A percentile compares a stretch with the other conserved stretches of the same genome.
Conservation (phyloP, 148 eudicot genomes). For the Persicaria maculosa region DNA sequence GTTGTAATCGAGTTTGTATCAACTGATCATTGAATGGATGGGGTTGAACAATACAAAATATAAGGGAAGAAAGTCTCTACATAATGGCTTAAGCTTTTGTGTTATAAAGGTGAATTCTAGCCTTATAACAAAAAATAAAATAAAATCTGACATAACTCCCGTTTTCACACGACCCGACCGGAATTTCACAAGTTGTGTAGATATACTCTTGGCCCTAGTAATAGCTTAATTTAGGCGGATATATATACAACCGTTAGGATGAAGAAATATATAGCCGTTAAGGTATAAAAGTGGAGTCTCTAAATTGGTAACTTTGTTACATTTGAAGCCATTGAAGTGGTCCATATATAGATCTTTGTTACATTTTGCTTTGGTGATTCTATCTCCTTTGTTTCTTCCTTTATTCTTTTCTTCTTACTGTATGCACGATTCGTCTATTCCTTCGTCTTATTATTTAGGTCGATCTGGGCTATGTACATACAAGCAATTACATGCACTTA, state of each 20-base stretch:
- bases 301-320: background rate
- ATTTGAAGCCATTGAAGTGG: background rate
- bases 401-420: background rate
- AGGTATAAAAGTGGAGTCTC: background rate
- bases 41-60: too few relatives aligned
- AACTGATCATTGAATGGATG: too few relatives aligned
- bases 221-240: background rate
- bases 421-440: background rate
- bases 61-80: too few relatives aligned
- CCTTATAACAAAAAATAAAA: too few relatives aligned
- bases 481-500: too few relatives aligned
- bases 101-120: accelerated
- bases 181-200: too few relatives aligned
- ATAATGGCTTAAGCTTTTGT: too few relatives aligned
- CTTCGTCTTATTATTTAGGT: too few relatives aligned
- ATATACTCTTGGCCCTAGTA: too few relatives aligned
- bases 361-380: background rate
- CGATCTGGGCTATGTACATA: background rate
- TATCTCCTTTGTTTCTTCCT: background rate
- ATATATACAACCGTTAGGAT: background rate
- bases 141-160: too few relatives aligned
- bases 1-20: too few relatives aligned
- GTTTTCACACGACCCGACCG: too few relatives aligned
- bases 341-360: background rate
- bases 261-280: slow-evolving; percentile 1